phyloP scores from a whole-genome alignment of 108 stramenopile species.

The Nannochloropsis gaditana region DNA sequence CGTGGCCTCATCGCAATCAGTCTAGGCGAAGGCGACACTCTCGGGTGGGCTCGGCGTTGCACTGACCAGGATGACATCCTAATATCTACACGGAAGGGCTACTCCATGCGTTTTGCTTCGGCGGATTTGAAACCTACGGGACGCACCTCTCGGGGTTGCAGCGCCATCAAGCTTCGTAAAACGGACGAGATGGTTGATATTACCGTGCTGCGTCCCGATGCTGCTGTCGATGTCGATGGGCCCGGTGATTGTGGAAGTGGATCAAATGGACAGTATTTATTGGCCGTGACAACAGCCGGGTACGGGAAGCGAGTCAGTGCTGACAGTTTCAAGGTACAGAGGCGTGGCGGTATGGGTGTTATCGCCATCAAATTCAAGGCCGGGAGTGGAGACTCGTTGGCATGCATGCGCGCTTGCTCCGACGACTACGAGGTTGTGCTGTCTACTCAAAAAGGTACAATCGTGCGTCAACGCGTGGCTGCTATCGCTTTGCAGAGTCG shows the following conservation, averaged over 20 bases:
- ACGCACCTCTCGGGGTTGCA: slow-evolving; percentile 70
- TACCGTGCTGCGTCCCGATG: neutral
- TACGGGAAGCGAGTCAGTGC: slow-evolving; percentile 79
- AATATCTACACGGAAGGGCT: slow-evolving; percentile 69
- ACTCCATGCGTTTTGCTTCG: slow-evolving; percentile 67
- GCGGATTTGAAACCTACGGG: slow-evolving; percentile 63
- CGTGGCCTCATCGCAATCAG: slow-evolving; percentile 79
- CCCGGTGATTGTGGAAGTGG: neutral
- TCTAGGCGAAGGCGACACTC: slow-evolving; percentile 70
- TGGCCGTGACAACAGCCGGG: slow-evolving; percentile 71
- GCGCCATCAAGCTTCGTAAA: slow-evolving; percentile 69
- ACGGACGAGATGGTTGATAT: slow-evolving; percentile 76
- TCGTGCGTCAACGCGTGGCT: slow-evolving; percentile 73
- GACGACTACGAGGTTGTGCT: slow-evolving; percentile 80
- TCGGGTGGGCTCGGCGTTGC: slow-evolving; percentile 70
- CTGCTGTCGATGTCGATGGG: neutral
- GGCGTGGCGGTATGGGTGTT: slow-evolving; percentile 72
- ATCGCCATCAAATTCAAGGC: slow-evolving; percentile 83
- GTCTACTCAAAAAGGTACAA: slow-evolving; percentile 75
- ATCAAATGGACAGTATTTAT: slow-evolving; percentile 57
- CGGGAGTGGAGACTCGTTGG: slow-evolving; percentile 60
- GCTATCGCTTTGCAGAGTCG: slow-evolving; percentile 70
- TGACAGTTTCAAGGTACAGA: slow-evolving; percentile 62
- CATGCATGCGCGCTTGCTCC: slow-evolving; percentile 66
- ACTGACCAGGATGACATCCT: slow-evolving; percentile 71